These are phyloP conservation scores for Tardiomyces depauwii DNA, from an alignment of 1,139 yeast species.

Conservation along the genomic window DNA sequence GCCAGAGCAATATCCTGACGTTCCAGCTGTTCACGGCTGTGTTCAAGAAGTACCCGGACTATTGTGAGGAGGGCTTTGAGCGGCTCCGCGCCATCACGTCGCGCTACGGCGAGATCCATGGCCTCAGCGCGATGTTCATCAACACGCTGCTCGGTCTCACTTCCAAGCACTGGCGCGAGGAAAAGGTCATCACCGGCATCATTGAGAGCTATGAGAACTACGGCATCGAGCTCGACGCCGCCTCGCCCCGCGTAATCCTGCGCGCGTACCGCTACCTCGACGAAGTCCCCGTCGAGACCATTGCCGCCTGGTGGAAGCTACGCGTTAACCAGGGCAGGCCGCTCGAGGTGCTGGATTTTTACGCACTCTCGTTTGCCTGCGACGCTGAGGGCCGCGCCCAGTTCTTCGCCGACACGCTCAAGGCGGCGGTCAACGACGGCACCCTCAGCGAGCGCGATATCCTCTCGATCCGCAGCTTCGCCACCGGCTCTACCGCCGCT, in stretches of 20 bases:
- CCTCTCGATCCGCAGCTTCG: conserved; percentile 4
- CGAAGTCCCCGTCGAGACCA: conserved; percentile 42
- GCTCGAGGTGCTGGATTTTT: conserved; percentile 50
- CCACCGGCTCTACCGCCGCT: conserved; percentile 5
- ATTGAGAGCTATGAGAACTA: conserved; percentile 49
- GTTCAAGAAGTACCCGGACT: conserved; percentile 47
- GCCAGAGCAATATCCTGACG: conserved; percentile 54
- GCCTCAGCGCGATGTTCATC: conserved; percentile 61
- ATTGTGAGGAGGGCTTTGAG: conserved; percentile 44
- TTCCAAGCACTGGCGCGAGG: conserved; percentile 52
- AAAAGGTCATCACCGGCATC: conserved; percentile 51
- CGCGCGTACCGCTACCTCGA: conserved; percentile 63
- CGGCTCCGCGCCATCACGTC: conserved; percentile 49
- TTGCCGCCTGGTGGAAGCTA: conserved; percentile 46
- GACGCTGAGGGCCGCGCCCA: conserved; percentile 10
- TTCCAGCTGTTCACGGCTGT: conserved; percentile 59
- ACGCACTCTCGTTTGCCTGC: conserved; percentile 46
- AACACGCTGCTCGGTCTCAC: conserved; percentile 63
- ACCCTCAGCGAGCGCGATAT: conserved; percentile 1
- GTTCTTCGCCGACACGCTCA: conserved; percentile 7
- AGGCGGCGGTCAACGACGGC: conserved; percentile 3
- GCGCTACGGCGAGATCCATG: conserved; percentile 43
- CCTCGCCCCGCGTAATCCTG: conserved; percentile 60
- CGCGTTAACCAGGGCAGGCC: conserved; percentile 26
- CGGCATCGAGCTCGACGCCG: conserved; percentile 51